A percentile compares a stretch with the other conserved stretches of the same genome.
These are phyloP conservation scores for Fusarium praegraminearum DNA, from an alignment of 2,329 filamentous ascomycete genomes.

Conservation along the genomic window DNA sequence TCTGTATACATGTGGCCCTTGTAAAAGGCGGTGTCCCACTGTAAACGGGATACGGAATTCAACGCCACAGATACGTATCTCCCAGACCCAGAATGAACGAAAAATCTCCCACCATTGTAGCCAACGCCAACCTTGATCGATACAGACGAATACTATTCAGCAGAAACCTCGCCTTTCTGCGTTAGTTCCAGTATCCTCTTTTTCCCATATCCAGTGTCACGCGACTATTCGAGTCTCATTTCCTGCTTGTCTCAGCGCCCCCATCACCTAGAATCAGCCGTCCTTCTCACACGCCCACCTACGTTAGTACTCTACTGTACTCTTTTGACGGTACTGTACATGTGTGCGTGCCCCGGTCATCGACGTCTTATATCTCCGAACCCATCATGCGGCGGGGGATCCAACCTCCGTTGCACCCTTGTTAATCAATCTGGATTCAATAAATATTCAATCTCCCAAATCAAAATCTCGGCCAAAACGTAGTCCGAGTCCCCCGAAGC, in stretches of 20 bases:
- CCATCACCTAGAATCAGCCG: conserved; percentile 19
- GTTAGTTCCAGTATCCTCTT: conserved; percentile 23
- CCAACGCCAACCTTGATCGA: conserved; percentile 38
- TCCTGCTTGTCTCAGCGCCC: conserved; percentile 24
- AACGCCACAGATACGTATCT: conserved; percentile 42
- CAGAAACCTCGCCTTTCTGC: conserved; percentile 23
- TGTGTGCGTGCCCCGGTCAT: conserved; percentile 44
- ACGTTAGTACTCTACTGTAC: conserved; percentile 14
- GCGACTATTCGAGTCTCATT: conserved; percentile 29
- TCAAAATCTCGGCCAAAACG: conserved; percentile 41
- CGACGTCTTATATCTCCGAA: conserved; percentile 44
- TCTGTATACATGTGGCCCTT: conserved; percentile 4
- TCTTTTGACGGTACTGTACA: conserved; percentile 20
- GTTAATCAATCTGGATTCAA: conserved; percentile 68
- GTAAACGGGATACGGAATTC: not conserved
- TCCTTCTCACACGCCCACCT: conserved; percentile 43
- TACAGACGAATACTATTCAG: conserved; percentile 17
- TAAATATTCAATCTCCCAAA: conserved; percentile 53
- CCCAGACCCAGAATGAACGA: conserved; percentile 18
- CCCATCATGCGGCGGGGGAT: conserved; percentile 68
- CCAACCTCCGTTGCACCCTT: conserved; percentile 66
- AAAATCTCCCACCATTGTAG: conserved; percentile 38
- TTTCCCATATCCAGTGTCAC: conserved; percentile 36
- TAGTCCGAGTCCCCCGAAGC: conserved; percentile 37
- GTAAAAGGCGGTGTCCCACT: conserved; percentile 40